Evolutionary conservation across 306 rosid genomes (phyloP).

Genomic region (Pyrus communis): DNA sequence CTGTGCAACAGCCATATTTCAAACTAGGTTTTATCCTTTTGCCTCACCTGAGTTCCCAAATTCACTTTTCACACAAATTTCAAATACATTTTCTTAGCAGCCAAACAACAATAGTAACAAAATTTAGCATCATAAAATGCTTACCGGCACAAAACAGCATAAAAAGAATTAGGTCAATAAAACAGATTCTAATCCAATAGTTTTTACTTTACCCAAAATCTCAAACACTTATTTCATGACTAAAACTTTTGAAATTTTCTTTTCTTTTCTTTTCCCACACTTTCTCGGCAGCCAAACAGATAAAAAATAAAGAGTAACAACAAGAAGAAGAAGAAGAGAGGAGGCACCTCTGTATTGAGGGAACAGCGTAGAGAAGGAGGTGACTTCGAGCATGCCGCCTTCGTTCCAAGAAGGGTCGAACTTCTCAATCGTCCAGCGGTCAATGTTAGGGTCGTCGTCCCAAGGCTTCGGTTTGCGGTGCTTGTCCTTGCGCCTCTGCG

Average conservation of each 20-base stretch:
- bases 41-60: not conserved
- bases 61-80: not conserved
- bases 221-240: not conserved
- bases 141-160: not conserved
- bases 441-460: constrained; percentile 92
- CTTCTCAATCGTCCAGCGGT: constrained; percentile 69
- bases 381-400: constrained; percentile 77
- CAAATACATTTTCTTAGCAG: not conserved
- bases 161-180: not conserved
- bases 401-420: constrained; percentile 91
- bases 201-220: not conserved
- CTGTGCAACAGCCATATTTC: not conserved
- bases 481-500: constrained; percentile 56
- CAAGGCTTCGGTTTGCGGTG: constrained; percentile 95
- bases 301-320: not conserved
- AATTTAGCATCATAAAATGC: not conserved
- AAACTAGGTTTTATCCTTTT: not conserved
- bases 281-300: constrained; percentile 2
- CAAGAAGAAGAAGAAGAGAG: not conserved
- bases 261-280: not conserved
- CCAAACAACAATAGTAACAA: too few species aligned
- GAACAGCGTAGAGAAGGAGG: constrained; percentile 84
- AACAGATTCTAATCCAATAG: not conserved
- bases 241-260: not conserved
- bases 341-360: constrained; percentile 54